Conservation (phyloP, 495 filamentous ascomycete species). For the Xylaria sp. region DNA sequence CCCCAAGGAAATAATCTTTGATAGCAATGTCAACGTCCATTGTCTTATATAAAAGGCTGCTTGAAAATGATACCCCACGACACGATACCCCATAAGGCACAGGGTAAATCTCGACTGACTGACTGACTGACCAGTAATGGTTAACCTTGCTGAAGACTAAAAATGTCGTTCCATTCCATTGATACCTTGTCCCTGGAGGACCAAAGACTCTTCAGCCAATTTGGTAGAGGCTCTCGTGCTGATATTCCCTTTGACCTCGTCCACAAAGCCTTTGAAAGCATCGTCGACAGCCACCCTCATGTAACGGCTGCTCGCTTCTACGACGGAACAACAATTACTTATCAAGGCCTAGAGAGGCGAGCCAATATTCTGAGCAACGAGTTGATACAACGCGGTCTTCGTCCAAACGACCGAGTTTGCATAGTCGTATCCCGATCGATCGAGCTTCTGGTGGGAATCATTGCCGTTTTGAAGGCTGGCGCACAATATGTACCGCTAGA, state of each 20-base stretch:
- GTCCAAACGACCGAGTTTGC: constrained; percentile 36
- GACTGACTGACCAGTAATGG: constrained; percentile 1
- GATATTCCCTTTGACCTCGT: constrained; percentile 35
- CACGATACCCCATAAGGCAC: not conserved
- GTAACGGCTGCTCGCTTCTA: constrained; percentile 40
- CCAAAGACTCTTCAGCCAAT: constrained; percentile 36
- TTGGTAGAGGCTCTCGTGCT: constrained; percentile 35
- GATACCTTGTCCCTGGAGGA: constrained; percentile 34
- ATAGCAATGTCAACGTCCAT: not conserved
- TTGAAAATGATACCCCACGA: constrained; percentile 4
- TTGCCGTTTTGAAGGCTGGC: constrained; percentile 58
- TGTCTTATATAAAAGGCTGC: constrained; percentile 11
- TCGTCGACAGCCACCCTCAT: constrained; percentile 35
- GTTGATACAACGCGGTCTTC: constrained; percentile 37
- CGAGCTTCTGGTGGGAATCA: constrained; percentile 52
- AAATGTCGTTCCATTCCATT: constrained; percentile 32
- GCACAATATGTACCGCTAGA: constrained; percentile 59
- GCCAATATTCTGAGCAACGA: constrained; percentile 43
- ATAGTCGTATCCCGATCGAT: constrained; percentile 43
- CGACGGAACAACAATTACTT: constrained; percentile 43
- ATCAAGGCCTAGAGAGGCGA: constrained; percentile 41
- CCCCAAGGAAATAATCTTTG: not conserved
- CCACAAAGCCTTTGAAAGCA: constrained; percentile 42
- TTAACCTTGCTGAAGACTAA: not conserved
- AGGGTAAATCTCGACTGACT: not conserved